Evolutionary conservation across 345 rosid genomes (phyloP), one percentile per base, ranked within the genome.

Genomic region (Aegle marmelos): DNA sequence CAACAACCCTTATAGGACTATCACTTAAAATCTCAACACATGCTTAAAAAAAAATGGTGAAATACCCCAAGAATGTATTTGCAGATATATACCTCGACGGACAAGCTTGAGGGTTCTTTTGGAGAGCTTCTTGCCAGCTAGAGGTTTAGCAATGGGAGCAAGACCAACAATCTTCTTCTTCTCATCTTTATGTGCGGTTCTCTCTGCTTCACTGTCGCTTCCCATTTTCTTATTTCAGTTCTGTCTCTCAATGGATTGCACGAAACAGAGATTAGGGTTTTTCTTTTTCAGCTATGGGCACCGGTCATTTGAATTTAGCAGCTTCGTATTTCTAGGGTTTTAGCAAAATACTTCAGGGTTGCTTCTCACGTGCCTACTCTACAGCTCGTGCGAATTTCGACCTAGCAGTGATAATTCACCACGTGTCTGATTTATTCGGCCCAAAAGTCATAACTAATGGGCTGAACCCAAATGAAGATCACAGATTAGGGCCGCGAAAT

Each of bases 141-240:
- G 91, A 16, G 99, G 98, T 76, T 92, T 93, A 45, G 99, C 97
- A 0, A 95, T 95, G 57, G 99, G 99, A 0, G 99, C 89, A 30
- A 95, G 74, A 76, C 91, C 82, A 27, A 85, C 8, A 4, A 85
- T 50, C 82, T 87, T 90, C 87, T 84, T 93, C 89, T 73, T 86
- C 86, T 89, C 90, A 85, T 90, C 91, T 75, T 85, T 85, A 78
- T 79, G 87, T 28, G 75, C 80, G 61, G 90, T 68, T 77, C 84
- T 90, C 85, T 90, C 97, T 48, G 88, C 87, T 85, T 91, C 98
- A n/a, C 88, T 85, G 30, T 90, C 96, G 85, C 94, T 95, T 75
- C 94, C 98, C 89, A 94, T 92, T 17, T 77, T 82, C 75, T 72
- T 73, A n/a, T 79, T 69, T 69, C 72, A 3, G 50, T 45, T 56